These are phyloP conservation scores for Botrytis sinoallii DNA, from an alignment of 2,329 filamentous ascomycete genomes.

Conservation along the genomic window DNA sequence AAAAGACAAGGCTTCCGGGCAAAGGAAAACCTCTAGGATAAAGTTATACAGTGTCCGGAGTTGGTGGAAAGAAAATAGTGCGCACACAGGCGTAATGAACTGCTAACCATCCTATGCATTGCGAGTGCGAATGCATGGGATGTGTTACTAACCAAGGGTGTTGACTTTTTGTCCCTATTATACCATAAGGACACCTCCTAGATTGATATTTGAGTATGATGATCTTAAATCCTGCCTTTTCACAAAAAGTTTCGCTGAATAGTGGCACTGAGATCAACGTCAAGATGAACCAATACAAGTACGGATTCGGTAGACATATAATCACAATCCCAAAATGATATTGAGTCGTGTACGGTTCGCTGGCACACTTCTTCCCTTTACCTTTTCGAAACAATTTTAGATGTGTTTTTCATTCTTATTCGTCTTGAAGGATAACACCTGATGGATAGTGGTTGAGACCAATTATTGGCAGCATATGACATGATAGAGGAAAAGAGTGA, in stretches of 20 bases:
- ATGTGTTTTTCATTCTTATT: slow-evolving; percentile 42
- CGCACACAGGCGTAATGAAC: slow-evolving; percentile 52
- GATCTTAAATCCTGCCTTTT: not conserved
- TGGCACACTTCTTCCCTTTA: too few species aligned
- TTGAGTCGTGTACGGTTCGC: slow-evolving; percentile 21
- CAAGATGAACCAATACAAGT: slow-evolving; percentile 17
- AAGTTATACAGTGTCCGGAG: slow-evolving; percentile 51
- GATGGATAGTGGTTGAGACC: not conserved
- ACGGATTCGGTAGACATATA: slow-evolving; percentile 44
- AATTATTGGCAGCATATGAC: not conserved
- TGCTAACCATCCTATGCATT: slow-evolving; percentile 45
- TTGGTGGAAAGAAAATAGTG: slow-evolving; percentile 51
- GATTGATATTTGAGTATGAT: not conserved
- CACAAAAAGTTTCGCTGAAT: not conserved
- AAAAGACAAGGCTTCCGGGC: slow-evolving; percentile 35
- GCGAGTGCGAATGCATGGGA: slow-evolving; percentile 3
- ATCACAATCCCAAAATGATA: slow-evolving; percentile 57
- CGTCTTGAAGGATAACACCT: not conserved
- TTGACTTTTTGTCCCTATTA: slow-evolving; percentile 12
- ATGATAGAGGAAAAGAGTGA: not conserved
- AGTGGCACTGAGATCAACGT: not conserved
- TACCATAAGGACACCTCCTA: slow-evolving; percentile 31
- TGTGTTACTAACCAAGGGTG: slow-evolving; percentile 43
- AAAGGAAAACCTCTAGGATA: slow-evolving; percentile 59
- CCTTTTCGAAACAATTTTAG: slow-evolving; percentile 45